A percentile compares a stretch with the other conserved stretches of the same genome.
Evolutionary conservation across 345 rosid species (phyloP).

Genomic region (Eucalyptus decipiens): DNA sequence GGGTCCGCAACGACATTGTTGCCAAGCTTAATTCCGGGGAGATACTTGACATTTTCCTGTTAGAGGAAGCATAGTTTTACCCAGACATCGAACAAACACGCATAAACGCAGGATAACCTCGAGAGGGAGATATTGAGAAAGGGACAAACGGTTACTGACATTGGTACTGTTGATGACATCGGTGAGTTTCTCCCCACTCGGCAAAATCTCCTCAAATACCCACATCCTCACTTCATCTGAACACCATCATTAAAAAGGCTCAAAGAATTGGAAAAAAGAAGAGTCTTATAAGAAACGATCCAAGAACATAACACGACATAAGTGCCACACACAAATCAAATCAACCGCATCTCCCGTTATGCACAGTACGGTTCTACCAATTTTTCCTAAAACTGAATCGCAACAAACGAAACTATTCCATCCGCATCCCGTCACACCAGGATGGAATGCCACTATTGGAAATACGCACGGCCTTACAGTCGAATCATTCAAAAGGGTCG

Average conservation of each 20-base stretch:
- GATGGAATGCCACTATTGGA: neutral
- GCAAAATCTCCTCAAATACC: conserved; percentile 89
- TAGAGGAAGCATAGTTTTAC: neutral
- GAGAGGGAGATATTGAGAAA: neutral
- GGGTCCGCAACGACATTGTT: conserved; percentile 80
- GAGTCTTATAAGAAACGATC: neutral
- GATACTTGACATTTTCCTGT: conserved; percentile 87
- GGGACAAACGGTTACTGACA: conserved; percentile 15
- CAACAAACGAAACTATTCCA: neutral
- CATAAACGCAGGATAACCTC: neutral
- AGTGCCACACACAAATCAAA: neutral
- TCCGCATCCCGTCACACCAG: neutral
- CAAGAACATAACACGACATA: neutral
- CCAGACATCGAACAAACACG: neutral
- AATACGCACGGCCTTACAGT: neutral
- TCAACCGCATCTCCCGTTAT: neutral
- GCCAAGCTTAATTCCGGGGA: conserved; percentile 88
- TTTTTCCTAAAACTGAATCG: neutral
- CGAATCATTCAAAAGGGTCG: neutral
- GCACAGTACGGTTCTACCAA: neutral
- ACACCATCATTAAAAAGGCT: neutral
- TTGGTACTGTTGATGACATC: conserved; percentile 78
- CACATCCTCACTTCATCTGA: conserved; percentile 99
- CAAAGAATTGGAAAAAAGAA: neutral
- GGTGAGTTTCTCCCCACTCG: conserved; percentile 84